These are phyloP conservation scores for Macadamia tetraphylla DNA, from an alignment of 164 flowering plant species.

Conservation along the genomic window DNA sequence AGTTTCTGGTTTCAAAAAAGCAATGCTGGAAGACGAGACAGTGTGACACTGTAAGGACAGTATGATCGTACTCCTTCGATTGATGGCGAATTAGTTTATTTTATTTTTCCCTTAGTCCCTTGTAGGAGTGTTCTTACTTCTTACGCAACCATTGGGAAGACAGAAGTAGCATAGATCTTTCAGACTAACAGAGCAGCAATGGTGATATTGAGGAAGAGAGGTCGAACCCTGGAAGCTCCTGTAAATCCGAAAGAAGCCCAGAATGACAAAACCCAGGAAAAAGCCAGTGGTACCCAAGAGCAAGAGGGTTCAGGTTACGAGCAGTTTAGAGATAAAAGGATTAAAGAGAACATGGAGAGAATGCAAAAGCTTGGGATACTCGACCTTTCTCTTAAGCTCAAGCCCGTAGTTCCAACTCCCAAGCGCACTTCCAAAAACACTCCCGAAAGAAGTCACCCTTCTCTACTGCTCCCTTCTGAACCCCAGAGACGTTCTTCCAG, in stretches of 20 bases:
- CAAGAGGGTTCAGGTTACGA: constrained; percentile 37
- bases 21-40: too few relatives aligned
- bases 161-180: neutral
- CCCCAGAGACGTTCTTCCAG: constrained; percentile 77
- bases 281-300: neutral
- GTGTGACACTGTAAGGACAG: too few relatives aligned
- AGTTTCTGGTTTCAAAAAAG: too few relatives aligned
- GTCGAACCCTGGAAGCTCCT: constrained; percentile 14
- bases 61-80: too few relatives aligned
- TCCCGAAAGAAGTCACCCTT: constrained; percentile 4
- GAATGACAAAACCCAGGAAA: constrained; percentile 7
- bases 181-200: constrained; percentile 8
- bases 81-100: too few relatives aligned
- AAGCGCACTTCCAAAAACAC: constrained; percentile 16
- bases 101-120: too few relatives aligned
- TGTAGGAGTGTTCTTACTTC: too few relatives aligned
- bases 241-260: constrained; percentile 9
- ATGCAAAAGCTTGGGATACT: constrained; percentile 66
- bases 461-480: constrained; percentile 21
- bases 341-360: constrained; percentile 58
- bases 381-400: constrained; percentile 56
- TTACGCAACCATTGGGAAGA: neutral
- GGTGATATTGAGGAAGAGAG: constrained; percentile 28
- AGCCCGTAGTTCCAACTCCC: constrained; percentile 15
- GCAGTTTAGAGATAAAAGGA: constrained; percentile 51